Evolutionary conservation across 2,329 filamentous ascomycete genomes (phyloP), one percentile per base, ranked within the genome.

Genomic region (Annulohypoxylon truncatum): DNA sequence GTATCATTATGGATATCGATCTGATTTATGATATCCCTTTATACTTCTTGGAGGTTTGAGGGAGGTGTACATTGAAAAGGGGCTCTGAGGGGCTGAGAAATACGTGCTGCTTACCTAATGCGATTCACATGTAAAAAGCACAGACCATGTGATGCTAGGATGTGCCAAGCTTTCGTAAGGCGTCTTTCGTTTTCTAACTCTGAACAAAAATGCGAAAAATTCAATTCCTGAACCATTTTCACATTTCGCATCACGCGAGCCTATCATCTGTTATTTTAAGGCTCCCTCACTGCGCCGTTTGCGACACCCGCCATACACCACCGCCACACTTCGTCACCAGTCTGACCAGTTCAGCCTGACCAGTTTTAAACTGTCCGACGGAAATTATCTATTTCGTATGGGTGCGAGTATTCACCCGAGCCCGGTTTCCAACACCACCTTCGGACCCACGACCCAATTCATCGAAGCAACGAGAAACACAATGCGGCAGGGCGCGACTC

Each of bases 401-500:
- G 52, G 59, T 66, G 63, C 54, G 31, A 63, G 60, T 46, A 42
- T 33, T 61, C 26, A 42, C 48, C 64, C 48, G 35, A 61, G 47
- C 52, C 44, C 60, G 56, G 35, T 64, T 66, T 60, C 9, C 56
- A 46, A 46, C 53, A 50, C 51, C 12, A 22, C 44, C 44, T 15
- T 28, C 22, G 42, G 46, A 55, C 44, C 61, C 44, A 57, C 52
- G 33, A 51, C 29, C 55, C 29, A 47, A 59, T 61, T 47, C 59
- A 65, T 51, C 64, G 59, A 62, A 64, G 33, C 60, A 55, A 51
- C 53, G 35, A 67, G 64, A 64, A 64, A 15, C 61, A 83, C 77
- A 74, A 89, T 89, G 87, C 84, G 82, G 87, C 82, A 83, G 85
- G 85, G 83, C 79, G 75, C 71, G 73, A 78, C 85, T 87, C 86